Conservation (phyloP, 257 asterid genomes). For the Primulina tabacum region DNA sequence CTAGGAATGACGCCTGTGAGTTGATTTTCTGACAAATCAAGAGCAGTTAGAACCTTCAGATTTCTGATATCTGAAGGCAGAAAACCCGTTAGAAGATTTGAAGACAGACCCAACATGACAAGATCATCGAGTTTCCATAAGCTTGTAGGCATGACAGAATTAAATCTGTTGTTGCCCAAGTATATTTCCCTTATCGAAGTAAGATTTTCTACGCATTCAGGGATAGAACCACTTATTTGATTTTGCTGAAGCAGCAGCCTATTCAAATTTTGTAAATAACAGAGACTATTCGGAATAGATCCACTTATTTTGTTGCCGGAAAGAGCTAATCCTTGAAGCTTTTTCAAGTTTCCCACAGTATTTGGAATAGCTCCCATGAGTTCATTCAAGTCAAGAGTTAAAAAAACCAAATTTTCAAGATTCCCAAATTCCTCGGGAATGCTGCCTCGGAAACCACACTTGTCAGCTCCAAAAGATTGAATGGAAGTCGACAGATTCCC, state of each 20-base stretch:
- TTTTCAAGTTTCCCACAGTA: not conserved
- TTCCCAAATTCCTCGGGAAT: constrained; percentile 21
- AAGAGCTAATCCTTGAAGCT: constrained; percentile 10
- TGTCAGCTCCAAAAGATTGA: not conserved
- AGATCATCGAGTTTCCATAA: constrained; percentile 28
- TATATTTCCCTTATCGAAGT: constrained; percentile 7
- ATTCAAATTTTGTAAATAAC: constrained; percentile 9
- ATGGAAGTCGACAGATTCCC: constrained; percentile 27
- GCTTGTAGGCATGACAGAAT: constrained; percentile 23
- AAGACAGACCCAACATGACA: constrained; percentile 25
- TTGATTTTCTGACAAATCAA: constrained; percentile 27
- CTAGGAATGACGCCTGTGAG: constrained; percentile 24
- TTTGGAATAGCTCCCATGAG: constrained; percentile 23
- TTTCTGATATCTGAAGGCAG: constrained; percentile 24
- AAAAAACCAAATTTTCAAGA: not conserved
- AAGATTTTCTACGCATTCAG: constrained; percentile 25
- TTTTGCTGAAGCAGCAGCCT: constrained; percentile 4
- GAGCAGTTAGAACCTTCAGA: not conserved
- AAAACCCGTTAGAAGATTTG: constrained; percentile 23
- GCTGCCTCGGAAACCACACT: constrained; percentile 17
- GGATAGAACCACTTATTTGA: constrained; percentile 29
- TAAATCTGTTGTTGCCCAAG: constrained; percentile 22
- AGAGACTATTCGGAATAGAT: not conserved
- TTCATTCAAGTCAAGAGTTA: constrained; percentile 10
- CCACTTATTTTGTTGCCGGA: constrained; percentile 19